These are phyloP conservation scores for Penicillium sp. DNA, from an alignment of 2,329 filamentous ascomycete genomes.

Conservation along the genomic window DNA sequence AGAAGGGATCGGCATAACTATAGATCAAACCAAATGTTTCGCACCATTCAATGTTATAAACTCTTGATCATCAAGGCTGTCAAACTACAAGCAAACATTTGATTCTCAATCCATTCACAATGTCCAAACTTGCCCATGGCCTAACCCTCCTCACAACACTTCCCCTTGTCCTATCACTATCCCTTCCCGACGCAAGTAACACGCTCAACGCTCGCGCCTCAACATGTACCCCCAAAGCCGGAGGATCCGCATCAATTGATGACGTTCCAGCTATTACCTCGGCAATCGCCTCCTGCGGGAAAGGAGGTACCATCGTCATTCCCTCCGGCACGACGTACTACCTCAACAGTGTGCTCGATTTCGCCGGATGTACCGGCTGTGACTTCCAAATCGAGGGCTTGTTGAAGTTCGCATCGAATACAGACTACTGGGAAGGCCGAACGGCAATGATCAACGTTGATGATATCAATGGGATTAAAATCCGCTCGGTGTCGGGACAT, in stretches of 20 bases:
- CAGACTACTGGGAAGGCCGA: constrained; percentile 44
- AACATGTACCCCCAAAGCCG: constrained; percentile 34
- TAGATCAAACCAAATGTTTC: neutral
- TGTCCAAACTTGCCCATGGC: neutral
- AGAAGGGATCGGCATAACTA: neutral
- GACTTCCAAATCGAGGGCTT: constrained; percentile 49
- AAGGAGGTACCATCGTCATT: constrained; percentile 47
- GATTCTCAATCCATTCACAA: neutral
- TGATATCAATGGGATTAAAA: constrained; percentile 38
- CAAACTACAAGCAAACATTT: neutral
- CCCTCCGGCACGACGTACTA: constrained; percentile 44
- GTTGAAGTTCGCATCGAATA: constrained; percentile 40
- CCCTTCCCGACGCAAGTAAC: constrained; percentile 1
- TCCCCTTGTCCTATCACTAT: neutral
- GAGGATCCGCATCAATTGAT: constrained; percentile 34
- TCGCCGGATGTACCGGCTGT: constrained; percentile 45
- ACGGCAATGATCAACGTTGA: constrained; percentile 42
- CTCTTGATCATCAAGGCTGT: neutral
- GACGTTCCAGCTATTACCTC: constrained; percentile 46
- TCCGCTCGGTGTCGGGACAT: constrained; percentile 40
- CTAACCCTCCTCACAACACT: constrained; percentile 3
- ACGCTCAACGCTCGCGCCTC: constrained; percentile 18
- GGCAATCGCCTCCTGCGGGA: constrained; percentile 43
- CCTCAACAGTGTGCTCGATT: constrained; percentile 44
- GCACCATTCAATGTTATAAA: neutral